Base-by-base conservation (phyloP, 768 basidiomycete genomes). In the Collybiopsis luxurians region DNA sequence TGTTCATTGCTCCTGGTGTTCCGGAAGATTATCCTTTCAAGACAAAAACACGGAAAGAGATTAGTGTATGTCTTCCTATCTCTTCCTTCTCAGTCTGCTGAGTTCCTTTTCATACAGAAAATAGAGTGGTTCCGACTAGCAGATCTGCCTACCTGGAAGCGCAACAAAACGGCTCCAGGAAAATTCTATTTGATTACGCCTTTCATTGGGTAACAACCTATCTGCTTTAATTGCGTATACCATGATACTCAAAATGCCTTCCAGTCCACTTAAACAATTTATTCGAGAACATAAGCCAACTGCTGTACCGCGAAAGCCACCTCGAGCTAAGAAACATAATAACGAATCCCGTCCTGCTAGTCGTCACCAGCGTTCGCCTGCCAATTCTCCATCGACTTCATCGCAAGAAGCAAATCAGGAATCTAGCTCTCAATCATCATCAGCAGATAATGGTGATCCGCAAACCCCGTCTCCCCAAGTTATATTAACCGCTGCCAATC, bases 41-140 rank as follows among this genome's bases (percentile, higher is more conserved):
- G 72, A 97, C 97, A 4, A 88, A 89, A 71, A 99, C 97, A 1
- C 79, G 96, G 56, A 99, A 98, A 73, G 97, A 99, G 78, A 99
- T 99, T 64, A 96, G 95, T 67, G 95, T 97, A 86, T 69, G 52
- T 61, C 38, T 56, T 46, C 46, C 51, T 42, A 49, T 28, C 34
- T 21, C 47, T 36, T 45, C 26, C 34, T 49, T 58, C 7, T 60
- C 64, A 38, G 59, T 52, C 57, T 30, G 23, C 53, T 61, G 64
- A 48, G 61, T 60, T 58, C 60, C 38, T 43, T 53, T 38, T 31
- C 17, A 21, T 43, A 36, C 67, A 98, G 95, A 92, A 92, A 78
- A 98, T 98, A 63, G 89, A 95, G 67, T 99, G 97, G 97, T 97
- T 97, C 72, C 84, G 78, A 58, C 75, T 98, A 50, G 78, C 80